These are phyloP conservation scores for Fusarium sp. DNA, from an alignment of 2,329 filamentous ascomycete species.

Conservation along the genomic window DNA sequence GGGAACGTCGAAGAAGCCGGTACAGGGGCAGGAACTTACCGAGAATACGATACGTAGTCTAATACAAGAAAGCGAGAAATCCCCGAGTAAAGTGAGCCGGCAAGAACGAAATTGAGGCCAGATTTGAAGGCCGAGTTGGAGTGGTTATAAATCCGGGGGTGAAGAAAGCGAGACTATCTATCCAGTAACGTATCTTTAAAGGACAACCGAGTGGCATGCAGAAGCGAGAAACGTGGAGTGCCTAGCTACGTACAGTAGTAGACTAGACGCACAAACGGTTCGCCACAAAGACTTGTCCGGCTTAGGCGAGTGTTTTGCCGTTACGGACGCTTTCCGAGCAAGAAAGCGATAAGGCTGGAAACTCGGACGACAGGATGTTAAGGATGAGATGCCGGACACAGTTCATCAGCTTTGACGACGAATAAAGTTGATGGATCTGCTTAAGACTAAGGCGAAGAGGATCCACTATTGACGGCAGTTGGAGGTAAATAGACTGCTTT, in stretches of 20 bases:
- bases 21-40: slow-evolving; percentile 45
- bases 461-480: slow-evolving; percentile 41
- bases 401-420: slow-evolving; percentile 41
- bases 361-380: slow-evolving; percentile 51
- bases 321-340: slow-evolving; percentile 46
- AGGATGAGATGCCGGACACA: slow-evolving; percentile 35
- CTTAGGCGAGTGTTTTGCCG: slow-evolving; percentile 27
- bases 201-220: slow-evolving; percentile 35
- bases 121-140: slow-evolving; percentile 20
- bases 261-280: slow-evolving; percentile 25
- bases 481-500: slow-evolving; percentile 36
- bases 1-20: slow-evolving; percentile 31
- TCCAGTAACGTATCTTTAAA: slow-evolving; percentile 35
- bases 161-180: slow-evolving; percentile 36
- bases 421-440: slow-evolving; percentile 33
- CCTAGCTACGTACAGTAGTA: slow-evolving; percentile 16
- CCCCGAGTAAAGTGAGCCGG: slow-evolving; percentile 35
- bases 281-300: slow-evolving; percentile 29
- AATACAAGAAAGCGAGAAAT: slow-evolving; percentile 44
- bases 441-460: slow-evolving; percentile 41
- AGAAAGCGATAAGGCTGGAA: slow-evolving; percentile 23
- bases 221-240: slow-evolving; percentile 21
- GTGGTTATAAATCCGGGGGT: slow-evolving; percentile 19
- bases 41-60: slow-evolving; percentile 28
- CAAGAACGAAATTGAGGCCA: slow-evolving; percentile 29